Base-by-base conservation (phyloP, 108 stramenopile genomes). In the Pseudonitzschia multiseries region DNA sequence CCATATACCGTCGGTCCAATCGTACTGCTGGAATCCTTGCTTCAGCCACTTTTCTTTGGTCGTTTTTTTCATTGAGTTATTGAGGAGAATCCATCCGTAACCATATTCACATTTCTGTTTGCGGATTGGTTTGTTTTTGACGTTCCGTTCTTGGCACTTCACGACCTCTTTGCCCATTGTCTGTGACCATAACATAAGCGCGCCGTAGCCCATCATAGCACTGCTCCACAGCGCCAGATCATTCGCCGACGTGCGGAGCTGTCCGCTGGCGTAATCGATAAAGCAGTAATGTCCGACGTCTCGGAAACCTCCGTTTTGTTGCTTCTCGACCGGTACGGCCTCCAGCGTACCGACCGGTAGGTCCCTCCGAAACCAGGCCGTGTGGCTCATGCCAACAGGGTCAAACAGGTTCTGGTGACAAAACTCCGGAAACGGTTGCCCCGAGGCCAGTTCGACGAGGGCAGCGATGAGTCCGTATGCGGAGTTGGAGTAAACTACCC, bases 241-340 rank as follows among this genome's bases (percentile, higher is more conserved):
- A 9, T 31, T 51, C 6, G 69, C 75, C 18, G 75, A 43, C 15
- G 75, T 69, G 5, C 31, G 46, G 12, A 76, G 67, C n/a, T 42
- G 36, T 9, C 69, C 69, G 62, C 75, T 70, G 3, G 57, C 59
- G 63, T 70, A 76, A 31, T 76, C 65, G 41, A 74, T 74, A 32
- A 42, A 76, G 53, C 75, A 76, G 46, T 70, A 76, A 36, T 76
- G 69, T 28, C 69, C 75, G 44, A 76, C 29, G 60, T 76, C 75
- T 28, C 29, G 8, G 15, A 22, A 59, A 27, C 46, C 17, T 5
- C 29, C 53, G 14, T 22, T 32, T 5, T 29, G 4, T 46, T 32
- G 27, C 28, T 61, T 40, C 13, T 57, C 52, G 9, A 76, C 69
- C 18, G 75, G 75, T 42, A 76, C 43, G 22, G 75, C 69, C 18